Conservation (phyloP, 768 basidiomycete species). For the Dentipellis sp. region DNA sequence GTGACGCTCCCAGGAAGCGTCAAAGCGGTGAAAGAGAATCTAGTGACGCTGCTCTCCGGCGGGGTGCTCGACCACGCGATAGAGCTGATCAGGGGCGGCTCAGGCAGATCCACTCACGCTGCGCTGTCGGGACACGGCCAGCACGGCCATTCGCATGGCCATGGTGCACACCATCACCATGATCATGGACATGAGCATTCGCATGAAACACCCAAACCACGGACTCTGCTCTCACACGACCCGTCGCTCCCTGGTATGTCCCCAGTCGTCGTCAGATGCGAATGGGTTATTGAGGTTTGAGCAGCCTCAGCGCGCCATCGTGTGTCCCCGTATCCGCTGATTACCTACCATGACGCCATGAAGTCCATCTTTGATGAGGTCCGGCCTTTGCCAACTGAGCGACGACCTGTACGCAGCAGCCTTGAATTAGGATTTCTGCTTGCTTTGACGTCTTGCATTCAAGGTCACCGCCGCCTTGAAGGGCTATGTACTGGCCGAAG, state of each 20-base stretch:
- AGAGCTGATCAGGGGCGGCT: constrained; percentile 62
- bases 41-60: constrained; percentile 48
- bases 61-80: constrained; percentile 63
- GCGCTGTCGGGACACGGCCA: constrained; percentile 19
- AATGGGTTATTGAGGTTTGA: not conserved
- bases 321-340: constrained; percentile 66
- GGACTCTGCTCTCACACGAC: constrained; percentile 57
- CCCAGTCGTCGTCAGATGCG: not conserved
- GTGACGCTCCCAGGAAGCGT: constrained; percentile 80
- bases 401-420: constrained; percentile 32
- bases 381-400: constrained; percentile 28
- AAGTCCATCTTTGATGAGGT: constrained; percentile 42
- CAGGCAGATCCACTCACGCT: constrained; percentile 50
- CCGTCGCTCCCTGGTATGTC: constrained; percentile 54
- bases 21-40: constrained; percentile 76
- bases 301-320: constrained; percentile 65
- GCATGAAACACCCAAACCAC: constrained; percentile 42
- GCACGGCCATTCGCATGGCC: constrained; percentile 14
- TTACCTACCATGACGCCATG: constrained; percentile 61
- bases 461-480: constrained; percentile 54
- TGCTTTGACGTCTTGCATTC: not conserved
- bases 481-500: constrained; percentile 68
- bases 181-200: constrained; percentile 27
- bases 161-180: constrained; percentile 25
- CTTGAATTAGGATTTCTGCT: not conserved